phyloP scores from a whole-genome alignment of 805 yeast species.

The Kodamaea restingae region DNA sequence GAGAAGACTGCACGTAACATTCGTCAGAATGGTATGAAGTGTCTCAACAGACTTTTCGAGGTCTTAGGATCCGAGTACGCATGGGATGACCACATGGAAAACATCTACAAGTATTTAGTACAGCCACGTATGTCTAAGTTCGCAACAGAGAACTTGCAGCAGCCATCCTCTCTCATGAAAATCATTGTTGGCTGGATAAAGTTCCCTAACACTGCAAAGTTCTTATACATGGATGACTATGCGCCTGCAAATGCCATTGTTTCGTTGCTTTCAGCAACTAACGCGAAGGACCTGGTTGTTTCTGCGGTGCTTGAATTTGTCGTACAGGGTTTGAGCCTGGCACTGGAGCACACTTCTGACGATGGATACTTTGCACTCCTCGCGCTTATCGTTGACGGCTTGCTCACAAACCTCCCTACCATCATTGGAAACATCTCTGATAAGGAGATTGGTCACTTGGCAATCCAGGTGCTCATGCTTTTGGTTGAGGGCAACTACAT shows the following conservation, averaged over 20 bases:
- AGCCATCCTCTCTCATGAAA: conserved; percentile 72
- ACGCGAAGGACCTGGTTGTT: conserved; percentile 67
- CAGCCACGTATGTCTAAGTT: conserved; percentile 64
- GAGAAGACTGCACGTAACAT: conserved; percentile 52
- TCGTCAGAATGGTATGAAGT: conserved; percentile 65
- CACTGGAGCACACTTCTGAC: conserved; percentile 25
- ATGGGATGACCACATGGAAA: conserved; percentile 52
- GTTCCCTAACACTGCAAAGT: conserved; percentile 40
- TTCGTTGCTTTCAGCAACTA: conserved; percentile 46
- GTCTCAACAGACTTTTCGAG: conserved; percentile 54
- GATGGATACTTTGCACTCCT: conserved; percentile 45
- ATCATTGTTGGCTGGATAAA: conserved; percentile 56
- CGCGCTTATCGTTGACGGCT: conserved; percentile 55
- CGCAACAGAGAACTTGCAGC: conserved; percentile 74
- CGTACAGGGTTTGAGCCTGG: conserved; percentile 41
- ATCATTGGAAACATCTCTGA: conserved; percentile 41
- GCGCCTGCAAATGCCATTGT: conserved; percentile 55
- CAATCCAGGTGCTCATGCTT: conserved; percentile 48
- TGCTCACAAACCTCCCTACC: conserved; percentile 48
- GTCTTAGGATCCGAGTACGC: conserved; percentile 46
- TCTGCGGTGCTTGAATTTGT: conserved; percentile 53
- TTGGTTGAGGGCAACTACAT: conserved; percentile 58
- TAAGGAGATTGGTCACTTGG: conserved; percentile 47
- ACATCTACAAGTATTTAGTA: conserved; percentile 53
- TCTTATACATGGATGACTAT: conserved; percentile 53